Base-by-base conservation (phyloP, 2,329 filamentous ascomycete genomes). In the Tolypocladium nubicola region DNA sequence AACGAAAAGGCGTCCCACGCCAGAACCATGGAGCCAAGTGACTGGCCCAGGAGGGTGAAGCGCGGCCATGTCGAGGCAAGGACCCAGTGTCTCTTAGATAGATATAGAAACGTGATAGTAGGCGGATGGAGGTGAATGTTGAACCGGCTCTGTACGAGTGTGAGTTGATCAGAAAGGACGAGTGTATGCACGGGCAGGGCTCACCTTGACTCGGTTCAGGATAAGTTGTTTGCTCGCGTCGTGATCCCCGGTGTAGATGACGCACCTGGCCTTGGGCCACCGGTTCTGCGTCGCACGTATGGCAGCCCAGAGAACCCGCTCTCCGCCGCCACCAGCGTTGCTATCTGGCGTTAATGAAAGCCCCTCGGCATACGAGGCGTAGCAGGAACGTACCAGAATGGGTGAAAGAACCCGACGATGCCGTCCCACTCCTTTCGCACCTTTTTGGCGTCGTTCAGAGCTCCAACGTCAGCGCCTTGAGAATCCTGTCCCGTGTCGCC, bases 221-320 rank as follows among this genome's bases (percentile, higher is more conserved):
- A 97, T 96, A 21, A 82, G 79, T 21, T 84, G 78, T 73, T 96
- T 96, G 70, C 84, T 85, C 52, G 88, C 88, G 64, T 94, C 90
- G 69, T 96, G 89, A 70, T 99, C 94, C 55, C 94, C 94, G 0
- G 94, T 99, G 70, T 99, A 99, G 40, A 99, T 89, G 16, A 94
- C 83, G 66, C 92, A 96, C 66, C 92, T 88, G 47, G 91, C 90
- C 59, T 87, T 87, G 2, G 93, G 94, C 85, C 90, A 97, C 63
- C 87, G 83, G 65, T 86, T 82, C 73, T 97, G 94, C 2, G 90
- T 97, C 45, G 93, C 90, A 59, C 90, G 84, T 60, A 99, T 89
- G 13, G 94, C 94, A 57, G 92, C 93, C 90, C 95, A 99, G 33
- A 99, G 83, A 49, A 99, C 94, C 70, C 94, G 82, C 74, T 99